Base-by-base conservation (phyloP, 2,329 filamentous ascomycete genomes). In the Clathrospora elynae region DNA sequence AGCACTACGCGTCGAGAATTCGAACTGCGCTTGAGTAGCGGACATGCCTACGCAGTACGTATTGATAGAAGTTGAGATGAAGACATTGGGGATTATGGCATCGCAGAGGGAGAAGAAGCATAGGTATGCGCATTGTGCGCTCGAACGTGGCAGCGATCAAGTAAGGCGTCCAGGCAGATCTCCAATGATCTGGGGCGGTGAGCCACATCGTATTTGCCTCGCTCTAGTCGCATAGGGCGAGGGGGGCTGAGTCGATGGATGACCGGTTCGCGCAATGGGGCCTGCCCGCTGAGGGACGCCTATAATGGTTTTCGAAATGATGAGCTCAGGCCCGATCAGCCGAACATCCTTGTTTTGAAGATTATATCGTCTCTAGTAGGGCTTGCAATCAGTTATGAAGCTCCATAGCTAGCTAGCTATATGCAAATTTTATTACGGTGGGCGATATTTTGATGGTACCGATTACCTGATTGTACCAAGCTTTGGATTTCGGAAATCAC, bases 31-130 rank as follows among this genome's bases (percentile, higher is more conserved):
- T 46, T 62, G 55, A 39, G 57, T 52, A 35, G 61, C 53, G 43
- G 59, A 46, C 47, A 75, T 58, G 36, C 64, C 64, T 57, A 71
- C 67, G 70, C 72, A 71, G 48, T 49, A 42, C 29, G 28, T 41
- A n/a, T 45, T 35, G 23, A 43, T 24, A 17, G 31, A 22, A 20
- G 49, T 38, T 28, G 34, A 22, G 20, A 48, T 37, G 36, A 38
- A 34, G 40, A 48, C 49, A 30, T 36, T 31, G 41, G 35, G 25
- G 32, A 12, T 22, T 26, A 41, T 46, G 5, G 24, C 34, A 40
- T 43, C 40, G 38, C 35, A 37, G 34, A 40, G 26, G 22, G 20
- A 32, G 14, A 24, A 26, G 28, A 31, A 39, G 24, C 6, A 35
- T 19, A 23, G 17, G 36, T 24, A 34, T 18, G 24, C 25, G 37